Conservation (phyloP, 2,329 filamentous ascomycete genomes). For the Ophiocordyceps robertsii region DNA sequence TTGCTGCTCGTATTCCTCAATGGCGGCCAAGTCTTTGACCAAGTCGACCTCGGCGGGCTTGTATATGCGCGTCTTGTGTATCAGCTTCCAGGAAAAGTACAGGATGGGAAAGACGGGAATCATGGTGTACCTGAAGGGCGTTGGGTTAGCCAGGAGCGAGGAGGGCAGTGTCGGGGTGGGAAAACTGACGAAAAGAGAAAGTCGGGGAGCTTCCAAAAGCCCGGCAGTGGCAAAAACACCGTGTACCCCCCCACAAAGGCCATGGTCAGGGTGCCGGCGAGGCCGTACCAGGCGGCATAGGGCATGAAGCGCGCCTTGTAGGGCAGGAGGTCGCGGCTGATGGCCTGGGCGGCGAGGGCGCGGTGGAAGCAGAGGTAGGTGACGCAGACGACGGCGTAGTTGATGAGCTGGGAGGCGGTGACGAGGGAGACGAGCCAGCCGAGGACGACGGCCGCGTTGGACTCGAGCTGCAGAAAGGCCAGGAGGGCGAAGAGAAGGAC, state of each 20-base stretch:
- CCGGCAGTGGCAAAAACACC: constrained; percentile 50
- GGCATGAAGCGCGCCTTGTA: constrained; percentile 60
- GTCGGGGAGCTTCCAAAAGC: constrained; percentile 51
- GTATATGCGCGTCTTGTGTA: constrained; percentile 47
- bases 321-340: constrained; percentile 53
- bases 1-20: constrained; percentile 54
- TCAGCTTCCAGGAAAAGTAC: constrained; percentile 58
- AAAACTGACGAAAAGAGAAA: constrained; percentile 56
- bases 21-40: constrained; percentile 45
- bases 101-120: constrained; percentile 57
- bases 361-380: constrained; percentile 62
- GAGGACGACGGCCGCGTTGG: constrained; percentile 51
- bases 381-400: constrained; percentile 55
- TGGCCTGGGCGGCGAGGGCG: constrained; percentile 54
- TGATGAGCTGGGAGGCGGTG: constrained; percentile 63
- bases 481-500: constrained; percentile 57
- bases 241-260: constrained; percentile 63
- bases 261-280: constrained; percentile 54
- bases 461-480: constrained; percentile 60
- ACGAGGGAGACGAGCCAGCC: constrained; percentile 57
- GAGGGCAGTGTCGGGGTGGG: neutral
- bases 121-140: constrained; percentile 51
- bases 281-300: constrained; percentile 54
- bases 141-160: neutral
- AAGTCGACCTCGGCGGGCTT: constrained; percentile 49